Conservation (phyloP, 1,284 basidiomycete genomes). For the Ustilago hordei region DNA sequence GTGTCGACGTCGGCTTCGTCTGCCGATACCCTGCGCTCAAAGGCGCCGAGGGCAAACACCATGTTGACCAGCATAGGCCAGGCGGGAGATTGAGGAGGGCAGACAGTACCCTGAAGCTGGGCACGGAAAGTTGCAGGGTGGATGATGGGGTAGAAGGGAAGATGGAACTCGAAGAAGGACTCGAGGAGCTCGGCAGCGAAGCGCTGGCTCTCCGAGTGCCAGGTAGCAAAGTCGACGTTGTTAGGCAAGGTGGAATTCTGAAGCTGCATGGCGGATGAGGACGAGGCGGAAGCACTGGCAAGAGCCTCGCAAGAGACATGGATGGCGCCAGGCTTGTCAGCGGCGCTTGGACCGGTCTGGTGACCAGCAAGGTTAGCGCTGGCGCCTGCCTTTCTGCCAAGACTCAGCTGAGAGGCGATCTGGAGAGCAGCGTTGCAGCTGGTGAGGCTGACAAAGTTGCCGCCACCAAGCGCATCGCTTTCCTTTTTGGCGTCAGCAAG, state of each 20-base stretch:
- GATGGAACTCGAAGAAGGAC: slow-evolving; percentile 52
- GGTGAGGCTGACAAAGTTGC: slow-evolving; percentile 49
- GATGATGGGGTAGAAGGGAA: slow-evolving; percentile 49
- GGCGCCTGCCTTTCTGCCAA: slow-evolving; percentile 15
- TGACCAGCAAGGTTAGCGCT: slow-evolving; percentile 16
- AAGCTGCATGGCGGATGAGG: slow-evolving; percentile 15
- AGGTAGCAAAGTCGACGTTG: slow-evolving; percentile 34
- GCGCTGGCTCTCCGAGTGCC: slow-evolving; percentile 38
- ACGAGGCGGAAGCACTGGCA: slow-evolving; percentile 28
- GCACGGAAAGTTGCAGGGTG: slow-evolving; percentile 53
- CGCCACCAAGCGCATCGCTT: slow-evolving; percentile 30
- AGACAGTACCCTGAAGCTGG: slow-evolving; percentile 43
- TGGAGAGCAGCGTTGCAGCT: slow-evolving; percentile 52
- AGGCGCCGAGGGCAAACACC: slow-evolving; percentile 52
- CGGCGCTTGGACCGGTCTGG: slow-evolving; percentile 6
- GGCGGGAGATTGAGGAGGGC: slow-evolving; percentile 29
- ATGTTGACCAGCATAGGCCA: slow-evolving; percentile 57
- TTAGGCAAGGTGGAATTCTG: slow-evolving; percentile 25
- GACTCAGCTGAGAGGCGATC: slow-evolving; percentile 43
- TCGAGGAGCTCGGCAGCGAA: slow-evolving; percentile 39
- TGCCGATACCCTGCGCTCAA: slow-evolving; percentile 39
- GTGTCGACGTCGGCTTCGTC: slow-evolving; percentile 34
- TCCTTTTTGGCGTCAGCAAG: slow-evolving; percentile 14
- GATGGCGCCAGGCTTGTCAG: slow-evolving; percentile 14
- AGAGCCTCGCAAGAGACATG: slow-evolving; percentile 44